A percentile compares a stretch with the other conserved stretches of the same genome.
phyloP scores from a whole-genome alignment of 768 basidiomycete species.

The Gautieria morchelliformis region DNA sequence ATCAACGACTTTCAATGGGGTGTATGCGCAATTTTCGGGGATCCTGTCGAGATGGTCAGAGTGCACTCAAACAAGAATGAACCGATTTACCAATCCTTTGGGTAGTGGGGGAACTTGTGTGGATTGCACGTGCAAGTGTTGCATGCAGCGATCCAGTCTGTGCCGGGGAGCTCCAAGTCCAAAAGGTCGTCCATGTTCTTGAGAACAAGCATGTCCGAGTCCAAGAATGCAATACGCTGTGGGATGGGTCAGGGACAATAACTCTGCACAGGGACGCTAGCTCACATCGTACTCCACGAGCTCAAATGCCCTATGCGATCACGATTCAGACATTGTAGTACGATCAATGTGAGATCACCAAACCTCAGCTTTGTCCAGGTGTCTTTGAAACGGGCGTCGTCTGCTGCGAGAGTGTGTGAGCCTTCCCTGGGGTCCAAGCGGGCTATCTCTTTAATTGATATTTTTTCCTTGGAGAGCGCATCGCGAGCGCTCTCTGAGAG shows the following conservation, averaged over 20 bases:
- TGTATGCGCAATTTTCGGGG: conserved; percentile 87
- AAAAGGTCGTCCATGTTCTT: conserved; percentile 76
- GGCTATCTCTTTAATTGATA: conserved; percentile 51
- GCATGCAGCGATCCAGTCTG: conserved; percentile 73
- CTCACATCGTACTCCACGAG: conserved; percentile 58
- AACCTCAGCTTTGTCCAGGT: conserved; percentile 51
- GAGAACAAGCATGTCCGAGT: conserved; percentile 81
- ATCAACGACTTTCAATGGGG: conserved; percentile 36
- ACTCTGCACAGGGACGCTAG: neutral
- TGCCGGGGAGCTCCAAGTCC: conserved; percentile 36
- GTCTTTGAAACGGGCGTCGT: conserved; percentile 44
- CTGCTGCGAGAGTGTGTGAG: conserved; percentile 20
- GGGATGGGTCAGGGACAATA: conserved; percentile 24
- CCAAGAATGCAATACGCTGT: conserved; percentile 71
- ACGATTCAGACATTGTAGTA: neutral
- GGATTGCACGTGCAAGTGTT: conserved; percentile 97
- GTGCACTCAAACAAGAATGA: neutral
- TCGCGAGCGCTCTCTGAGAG: conserved; percentile 41
- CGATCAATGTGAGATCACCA: neutral
- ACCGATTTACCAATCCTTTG: conserved; percentile 61
- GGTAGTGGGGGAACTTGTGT: conserved; percentile 77
- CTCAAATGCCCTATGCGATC: conserved; percentile 47
- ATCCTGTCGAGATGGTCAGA: conserved; percentile 43
- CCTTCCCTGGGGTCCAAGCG: conserved; percentile 43
- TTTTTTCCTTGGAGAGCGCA: conserved; percentile 42